Base-by-base conservation (phyloP, 768 basidiomycete species). In the Russula foetens region DNA sequence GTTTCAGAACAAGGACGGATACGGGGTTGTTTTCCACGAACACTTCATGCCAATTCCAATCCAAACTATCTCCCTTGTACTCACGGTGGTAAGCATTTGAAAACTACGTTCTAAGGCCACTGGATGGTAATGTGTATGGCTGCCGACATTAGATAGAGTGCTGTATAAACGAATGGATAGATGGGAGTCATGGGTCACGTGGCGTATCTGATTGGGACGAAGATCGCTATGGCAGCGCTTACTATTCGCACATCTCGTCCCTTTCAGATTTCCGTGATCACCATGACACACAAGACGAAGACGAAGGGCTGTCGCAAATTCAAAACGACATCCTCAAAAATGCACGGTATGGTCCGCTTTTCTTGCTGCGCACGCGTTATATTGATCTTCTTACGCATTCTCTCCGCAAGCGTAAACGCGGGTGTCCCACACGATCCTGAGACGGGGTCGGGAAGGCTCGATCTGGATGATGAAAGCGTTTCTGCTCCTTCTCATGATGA, bases 101-200 rank as follows among this genome's bases (percentile, higher is more conserved):
- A 33, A 43, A 19, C 17, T 6, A 24, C 23, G 26, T 17, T 11
- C 23, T 1, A 24, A n/a, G 15, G 19, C 38, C 15, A 3, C 14
- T 8, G 21, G 12, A 45, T 47, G 4, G 24, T 56, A 35, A 62
- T 9, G 17, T 2, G 6, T 7, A 7, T 46, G 21, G 19, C 19
- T 19, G n/a, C 24, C 12, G 5, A 56, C 33, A 24, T 31, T 17
- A 56, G 60, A 35, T 61, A 21, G 49, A 61, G 48, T 56, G 53
- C 48, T 60, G 59, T 24, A 60, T 60, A 7, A 39, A 46, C 21
- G 59, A 60, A 31, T 61, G 60, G 60, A 38, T 26, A 14, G 26
- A 35, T 29, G 60, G 60, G 0, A 56, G n/a, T n/a, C n/a, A n/a
- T n/a, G n/a, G n/a, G n/a, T n/a, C 21, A n/a, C n/a, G 15, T 9